Evolutionary conservation across 805 yeast genomes (phyloP).

Genomic region (Nakazawaea ambrosiae): DNA sequence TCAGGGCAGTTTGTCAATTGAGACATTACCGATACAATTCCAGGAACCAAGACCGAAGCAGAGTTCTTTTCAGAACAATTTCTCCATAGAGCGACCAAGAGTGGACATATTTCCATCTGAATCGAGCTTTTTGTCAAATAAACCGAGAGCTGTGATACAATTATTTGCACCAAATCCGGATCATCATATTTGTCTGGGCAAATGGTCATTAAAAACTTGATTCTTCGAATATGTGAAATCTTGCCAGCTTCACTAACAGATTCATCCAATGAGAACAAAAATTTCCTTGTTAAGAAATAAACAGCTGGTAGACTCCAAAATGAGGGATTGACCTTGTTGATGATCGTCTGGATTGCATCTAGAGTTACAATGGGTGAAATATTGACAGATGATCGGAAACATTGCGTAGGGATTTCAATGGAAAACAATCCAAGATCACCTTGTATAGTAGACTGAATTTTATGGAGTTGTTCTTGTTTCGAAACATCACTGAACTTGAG

Average conservation of each 20-base stretch:
- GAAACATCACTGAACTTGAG: slow-evolving; percentile 32
- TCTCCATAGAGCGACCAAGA: slow-evolving; percentile 18
- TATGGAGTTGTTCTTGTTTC: no score
- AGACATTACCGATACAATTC: slow-evolving; percentile 19
- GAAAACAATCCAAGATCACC: no score
- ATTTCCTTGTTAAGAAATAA: slow-evolving; percentile 31
- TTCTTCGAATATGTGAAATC: slow-evolving; percentile 23
- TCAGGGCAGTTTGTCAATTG: no score
- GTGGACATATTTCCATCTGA: slow-evolving; percentile 18
- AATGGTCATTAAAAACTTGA: slow-evolving; percentile 29
- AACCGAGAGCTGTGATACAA: slow-evolving; percentile 18
- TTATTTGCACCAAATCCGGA: slow-evolving; percentile 16
- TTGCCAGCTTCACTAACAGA: slow-evolving; percentile 20
- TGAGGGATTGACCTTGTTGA: slow-evolving; percentile 7
- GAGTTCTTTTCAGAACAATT: slow-evolving; percentile 9
- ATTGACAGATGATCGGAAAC: not conserved
- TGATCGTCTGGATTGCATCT: slow-evolving; percentile 6
- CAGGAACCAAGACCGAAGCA: slow-evolving; percentile 8
- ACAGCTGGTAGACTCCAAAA: slow-evolving; percentile 30
- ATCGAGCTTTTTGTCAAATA: not conserved
- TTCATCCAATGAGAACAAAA: slow-evolving; percentile 19
- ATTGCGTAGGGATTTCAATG: not conserved
- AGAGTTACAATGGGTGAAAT: slow-evolving; percentile 8
- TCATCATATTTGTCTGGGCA: slow-evolving; percentile 16
- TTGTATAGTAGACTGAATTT: no score